These are phyloP conservation scores for Deinandra increscens DNA, from an alignment of 129 eudicot genomes.

Conservation along the genomic window DNA sequence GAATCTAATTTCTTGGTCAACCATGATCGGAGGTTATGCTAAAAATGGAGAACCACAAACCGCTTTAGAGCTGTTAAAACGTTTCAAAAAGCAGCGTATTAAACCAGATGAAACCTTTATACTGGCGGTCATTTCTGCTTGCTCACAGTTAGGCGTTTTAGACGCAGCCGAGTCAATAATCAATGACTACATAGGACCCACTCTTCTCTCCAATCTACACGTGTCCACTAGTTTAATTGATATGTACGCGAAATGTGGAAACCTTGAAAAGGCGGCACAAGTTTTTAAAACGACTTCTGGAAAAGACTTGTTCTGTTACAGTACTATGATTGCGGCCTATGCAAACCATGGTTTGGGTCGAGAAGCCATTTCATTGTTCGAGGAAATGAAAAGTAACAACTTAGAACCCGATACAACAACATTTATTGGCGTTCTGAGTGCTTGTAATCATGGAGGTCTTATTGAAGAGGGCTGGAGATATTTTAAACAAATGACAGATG, in stretches of 20 bases:
- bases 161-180: slow-evolving; percentile 45
- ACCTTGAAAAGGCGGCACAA: slow-evolving; percentile 42
- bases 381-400: slow-evolving; percentile 34
- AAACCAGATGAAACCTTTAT: slow-evolving; percentile 53
- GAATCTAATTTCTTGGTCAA: slow-evolving; percentile 52
- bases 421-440: slow-evolving; percentile 45
- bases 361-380: slow-evolving; percentile 42
- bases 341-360: slow-evolving; percentile 52
- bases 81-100: slow-evolving; percentile 34
- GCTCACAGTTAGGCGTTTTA: slow-evolving; percentile 54
- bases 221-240: slow-evolving; percentile 48
- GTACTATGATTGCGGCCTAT: slow-evolving; percentile 50
- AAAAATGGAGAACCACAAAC: slow-evolving; percentile 45
- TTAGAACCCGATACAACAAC: slow-evolving; percentile 43
- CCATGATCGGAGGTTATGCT: slow-evolving; percentile 55
- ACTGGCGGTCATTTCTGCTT: slow-evolving; percentile 46
- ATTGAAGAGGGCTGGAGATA: slow-evolving; percentile 43
- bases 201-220: slow-evolving; percentile 33
- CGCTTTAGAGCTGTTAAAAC: slow-evolving; percentile 46
- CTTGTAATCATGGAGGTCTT: slow-evolving; percentile 57
- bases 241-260: slow-evolving; percentile 62
- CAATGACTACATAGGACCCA: slow-evolving; percentile 32
- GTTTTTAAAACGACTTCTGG: slow-evolving; percentile 22
- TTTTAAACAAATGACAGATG: slow-evolving; percentile 42
- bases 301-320: slow-evolving; percentile 52